phyloP scores from a whole-genome alignment of 805 yeast species.

The Starmerella ratchasimensis region DNA sequence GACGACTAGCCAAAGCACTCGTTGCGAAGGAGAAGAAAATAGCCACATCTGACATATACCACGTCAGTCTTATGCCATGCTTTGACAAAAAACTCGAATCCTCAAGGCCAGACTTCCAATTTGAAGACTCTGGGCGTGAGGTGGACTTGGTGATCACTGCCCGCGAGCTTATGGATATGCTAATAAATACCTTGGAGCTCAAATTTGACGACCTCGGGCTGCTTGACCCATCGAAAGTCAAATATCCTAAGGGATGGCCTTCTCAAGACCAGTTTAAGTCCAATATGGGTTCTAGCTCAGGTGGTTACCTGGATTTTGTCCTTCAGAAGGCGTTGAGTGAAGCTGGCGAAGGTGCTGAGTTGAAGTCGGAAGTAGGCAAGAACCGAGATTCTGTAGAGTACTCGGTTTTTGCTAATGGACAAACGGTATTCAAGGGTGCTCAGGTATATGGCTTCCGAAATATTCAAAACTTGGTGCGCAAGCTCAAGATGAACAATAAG shows the following conservation, averaged over 20 bases:
- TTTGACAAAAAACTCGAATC: slow-evolving; percentile 94
- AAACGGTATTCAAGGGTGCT: slow-evolving; percentile 42
- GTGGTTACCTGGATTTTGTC: slow-evolving; percentile 75
- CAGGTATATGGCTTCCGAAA: slow-evolving; percentile 85
- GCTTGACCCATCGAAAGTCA: background rate
- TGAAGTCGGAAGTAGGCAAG: slow-evolving; percentile 32
- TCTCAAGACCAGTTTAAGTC: slow-evolving; percentile 52
- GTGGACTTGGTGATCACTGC: slow-evolving; percentile 95
- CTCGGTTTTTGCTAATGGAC: slow-evolving; percentile 33
- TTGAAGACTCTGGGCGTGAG: slow-evolving; percentile 34
- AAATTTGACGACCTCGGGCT: slow-evolving; percentile 21
- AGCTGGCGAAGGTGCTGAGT: slow-evolving; percentile 32
- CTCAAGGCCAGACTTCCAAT: slow-evolving; percentile 67
- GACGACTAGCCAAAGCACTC: slow-evolving; percentile 51
- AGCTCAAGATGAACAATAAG: slow-evolving; percentile 34
- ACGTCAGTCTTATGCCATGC: slow-evolving; percentile 87
- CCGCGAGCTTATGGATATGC: slow-evolving; percentile 62
- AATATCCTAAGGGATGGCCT: slow-evolving; percentile 47
- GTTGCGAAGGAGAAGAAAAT: slow-evolving; percentile 28
- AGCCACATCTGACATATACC: slow-evolving; percentile 40
- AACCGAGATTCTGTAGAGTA: slow-evolving; percentile 67
- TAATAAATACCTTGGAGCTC: slow-evolving; percentile 36
- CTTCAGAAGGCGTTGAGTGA: slow-evolving; percentile 24
- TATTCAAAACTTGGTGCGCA: slow-evolving; percentile 84
- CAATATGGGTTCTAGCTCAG: slow-evolving; percentile 70